Base-by-base conservation (phyloP, 2,329 filamentous ascomycete species). In the Phoma herbarum region DNA sequence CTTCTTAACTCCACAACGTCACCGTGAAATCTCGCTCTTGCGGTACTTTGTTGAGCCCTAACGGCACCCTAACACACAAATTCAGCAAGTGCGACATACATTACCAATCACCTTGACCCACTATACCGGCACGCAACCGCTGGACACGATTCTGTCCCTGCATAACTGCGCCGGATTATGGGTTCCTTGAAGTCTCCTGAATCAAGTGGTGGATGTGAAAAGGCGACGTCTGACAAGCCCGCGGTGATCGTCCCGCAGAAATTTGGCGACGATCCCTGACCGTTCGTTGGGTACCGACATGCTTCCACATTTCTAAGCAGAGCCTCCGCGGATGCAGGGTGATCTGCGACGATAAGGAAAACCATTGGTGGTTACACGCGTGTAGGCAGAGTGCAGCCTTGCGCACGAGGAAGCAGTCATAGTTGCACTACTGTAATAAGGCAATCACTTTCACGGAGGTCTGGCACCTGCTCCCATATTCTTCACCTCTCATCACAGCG, bases 81-180 rank as follows among this genome's bases (percentile, higher is more conserved):
- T 14, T 52, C n/a, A 39, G 37, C 28, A 52, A 39, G 43, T 49
- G 37, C 49, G n/a, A 47, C n/a, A 14, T n/a, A 12, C 20, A 59
- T 59, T 59, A 59, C 57, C 57, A 59, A 59, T 59, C 57, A 29
- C 14, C 41, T 33, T 22, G 29, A 46, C 51, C 57, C 41, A 28
- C 46, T 51, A 9, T 35, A 35, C 23, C 23, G 44, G 49, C 44
- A 44, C 20, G 11, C 31, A 51, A 25, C 35, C 46, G 26, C 39
- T 45, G 18, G 12, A 46, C 16, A 12, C 35, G 14, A 33, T 47
- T 28, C 7, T 52, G 57, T 55, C 42, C 57, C 52, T 60, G 57
- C 57, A 60, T 48, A 44, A 43, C 18, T 18, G 26, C 28, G 29
- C 26, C 51, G 26, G 33, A 59, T 54, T 45, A 50, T 53, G 45